Conservation (phyloP, 164 flowering plant species). For the Berberis vulgaris region DNA sequence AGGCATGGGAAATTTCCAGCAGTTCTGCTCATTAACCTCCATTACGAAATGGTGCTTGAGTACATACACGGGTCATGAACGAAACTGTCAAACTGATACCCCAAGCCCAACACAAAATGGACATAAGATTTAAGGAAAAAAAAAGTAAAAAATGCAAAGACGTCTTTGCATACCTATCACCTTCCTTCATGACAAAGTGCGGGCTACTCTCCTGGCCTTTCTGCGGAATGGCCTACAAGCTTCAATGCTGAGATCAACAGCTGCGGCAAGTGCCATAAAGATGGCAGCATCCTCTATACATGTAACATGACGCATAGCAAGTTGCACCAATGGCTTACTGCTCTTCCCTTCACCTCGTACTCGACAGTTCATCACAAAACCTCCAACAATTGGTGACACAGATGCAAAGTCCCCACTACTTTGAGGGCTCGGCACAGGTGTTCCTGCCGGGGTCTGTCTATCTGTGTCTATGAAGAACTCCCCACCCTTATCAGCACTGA, state of each 20-base stretch:
- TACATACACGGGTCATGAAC: too few species aligned
- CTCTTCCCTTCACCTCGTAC: slow-evolving; percentile 76
- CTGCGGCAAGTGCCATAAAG: slow-evolving; percentile 93
- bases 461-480: slow-evolving; percentile 74
- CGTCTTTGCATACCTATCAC: too few species aligned
- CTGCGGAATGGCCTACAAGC: slow-evolving; percentile 77
- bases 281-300: slow-evolving; percentile 93
- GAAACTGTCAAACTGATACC: too few species aligned
- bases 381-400: slow-evolving; percentile 38
- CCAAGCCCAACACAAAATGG: too few species aligned
- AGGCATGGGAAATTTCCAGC: too few species aligned
- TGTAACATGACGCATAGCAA: slow-evolving; percentile 74
- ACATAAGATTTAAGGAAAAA: too few species aligned
- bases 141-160: too few species aligned
- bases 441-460: slow-evolving; percentile 35
- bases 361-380: slow-evolving; percentile 84
- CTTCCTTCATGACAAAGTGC: slow-evolving; percentile 21
- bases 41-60: too few species aligned
- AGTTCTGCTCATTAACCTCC: too few species aligned
- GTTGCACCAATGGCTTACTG: slow-evolving; percentile 75
- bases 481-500: slow-evolving; percentile 80
- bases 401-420: slow-evolving; percentile 76
- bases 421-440: slow-evolving; percentile 69
- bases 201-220: slow-evolving; percentile 33
- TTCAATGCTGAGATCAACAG: slow-evolving; percentile 85